A percentile compares a stretch with the other conserved stretches of the same genome.
phyloP scores from a whole-genome alignment of 306 rosid species.

The Trifolium dubium region DNA sequence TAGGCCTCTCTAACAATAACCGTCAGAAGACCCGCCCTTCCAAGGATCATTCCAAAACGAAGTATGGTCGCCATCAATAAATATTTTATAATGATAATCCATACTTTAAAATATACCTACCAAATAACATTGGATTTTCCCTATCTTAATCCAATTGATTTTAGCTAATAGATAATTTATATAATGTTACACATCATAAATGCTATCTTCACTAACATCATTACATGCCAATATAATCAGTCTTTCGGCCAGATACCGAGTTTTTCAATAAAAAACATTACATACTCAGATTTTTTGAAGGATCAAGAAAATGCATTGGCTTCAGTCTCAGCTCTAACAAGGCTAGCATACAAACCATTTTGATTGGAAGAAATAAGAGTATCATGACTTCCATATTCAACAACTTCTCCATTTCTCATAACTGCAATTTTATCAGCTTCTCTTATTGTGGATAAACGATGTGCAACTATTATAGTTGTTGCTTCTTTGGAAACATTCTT shows the following conservation, averaged over 20 bases:
- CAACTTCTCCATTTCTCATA: slow-evolving; percentile 67
- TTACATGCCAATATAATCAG: background rate
- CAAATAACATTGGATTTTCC: background rate
- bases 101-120: background rate
- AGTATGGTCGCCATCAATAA: too few species aligned
- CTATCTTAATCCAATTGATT: slow-evolving; percentile 8
- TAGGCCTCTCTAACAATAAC: too few species aligned
- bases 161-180: background rate
- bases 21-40: too few species aligned
- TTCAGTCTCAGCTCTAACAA: slow-evolving; percentile 76
- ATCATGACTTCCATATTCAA: slow-evolving; percentile 80
- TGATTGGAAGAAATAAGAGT: slow-evolving; percentile 59
- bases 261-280: background rate
- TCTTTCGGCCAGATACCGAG: background rate
- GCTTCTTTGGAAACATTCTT: slow-evolving; percentile 56
- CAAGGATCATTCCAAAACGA: too few species aligned
- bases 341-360: slow-evolving; percentile 69
- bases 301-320: slow-evolving; percentile 69
- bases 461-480: slow-evolving; percentile 81
- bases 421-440: slow-evolving; percentile 77
- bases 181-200: background rate
- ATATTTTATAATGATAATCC: background rate
- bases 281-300: background rate
- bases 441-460: slow-evolving; percentile 74
- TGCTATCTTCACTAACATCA: slow-evolving; percentile 23